Base-by-base conservation (phyloP, 805 yeast genomes). In the Teunomyces gatunensis region DNA sequence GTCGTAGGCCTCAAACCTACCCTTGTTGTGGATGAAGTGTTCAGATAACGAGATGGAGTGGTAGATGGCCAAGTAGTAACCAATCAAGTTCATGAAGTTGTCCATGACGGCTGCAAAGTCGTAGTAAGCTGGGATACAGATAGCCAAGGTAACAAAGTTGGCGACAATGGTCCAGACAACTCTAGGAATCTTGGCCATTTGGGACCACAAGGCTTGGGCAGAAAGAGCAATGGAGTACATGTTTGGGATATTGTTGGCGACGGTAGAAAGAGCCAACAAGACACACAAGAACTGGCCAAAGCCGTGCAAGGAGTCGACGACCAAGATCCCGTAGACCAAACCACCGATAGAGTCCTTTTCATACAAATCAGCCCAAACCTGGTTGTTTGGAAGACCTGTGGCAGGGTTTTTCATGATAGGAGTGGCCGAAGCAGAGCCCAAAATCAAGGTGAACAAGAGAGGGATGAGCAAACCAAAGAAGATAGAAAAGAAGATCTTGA, bases 221-320 rank as follows among this genome's bases (percentile, higher is more conserved):
- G 90, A 84, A 61, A 91, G 76, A 35, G 89, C 91, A 59, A 89
- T 80, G 21, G 97, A 88, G 75, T 91, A 91, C 86, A 89, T 84
- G 75, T 89, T 90, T 68, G 97, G 97, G 67, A 90, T 82, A 73
- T 89, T 90, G 77, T 89, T 89, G 54, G 96, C 84, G 48, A 91
- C 85, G 28, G 96, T 89, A 28, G 96, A 88, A 55, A 91, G 70
- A 13, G 96, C 89, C 54, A 91, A 73, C 15, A 91, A 27, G 28
- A 91, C 97, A 69, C 91, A 81, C 68, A 91, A 84, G 77, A 91
- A 89, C 67, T 88, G 84, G 53, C 97, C 97, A 57, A 91, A 89
- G 7, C 89, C 91, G 68, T 87, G 91, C 51, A 89, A 76, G 4
- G 96, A 85, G 63, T 90, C 79, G 54, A 81, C 78, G 46, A 88